These are phyloP conservation scores for Roridomyces roridus DNA, from an alignment of 768 basidiomycete genomes.

Conservation along the genomic window DNA sequence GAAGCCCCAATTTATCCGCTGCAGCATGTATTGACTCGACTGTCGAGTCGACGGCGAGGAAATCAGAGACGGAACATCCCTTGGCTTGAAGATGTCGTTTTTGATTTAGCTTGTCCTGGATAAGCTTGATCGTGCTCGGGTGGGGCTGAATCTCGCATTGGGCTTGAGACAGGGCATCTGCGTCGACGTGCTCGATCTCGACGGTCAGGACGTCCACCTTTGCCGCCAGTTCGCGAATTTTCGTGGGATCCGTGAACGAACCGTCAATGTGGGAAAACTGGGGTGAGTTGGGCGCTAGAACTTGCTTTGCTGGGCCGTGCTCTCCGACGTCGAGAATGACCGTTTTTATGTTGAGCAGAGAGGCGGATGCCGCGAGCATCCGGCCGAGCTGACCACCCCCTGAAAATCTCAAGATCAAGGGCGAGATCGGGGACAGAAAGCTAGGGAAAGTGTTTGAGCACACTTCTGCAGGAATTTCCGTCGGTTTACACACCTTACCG, in stretches of 20 bases:
- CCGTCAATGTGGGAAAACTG: conserved; percentile 79
- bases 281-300: conserved; percentile 62
- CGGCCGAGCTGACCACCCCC: conserved; percentile 98
- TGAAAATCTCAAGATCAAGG: conserved; percentile 34
- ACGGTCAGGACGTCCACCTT: conserved; percentile 90
- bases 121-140: conserved; percentile 80
- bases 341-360: conserved; percentile 83
- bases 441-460: not conserved
- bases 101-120: conserved; percentile 87
- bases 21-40: conserved; percentile 58
- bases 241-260: conserved; percentile 79
- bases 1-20: conserved; percentile 70
- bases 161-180: conserved; percentile 69
- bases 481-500: conserved; percentile 48
- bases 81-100: conserved; percentile 76
- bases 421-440: conserved; percentile 1
- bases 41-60: conserved; percentile 61
- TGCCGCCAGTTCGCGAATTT: conserved; percentile 79
- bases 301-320: conserved; percentile 89
- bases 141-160: conserved; percentile 71
- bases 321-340: conserved; percentile 85
- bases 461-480: not conserved
- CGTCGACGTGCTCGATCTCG: conserved; percentile 97
- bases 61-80: conserved; percentile 64
- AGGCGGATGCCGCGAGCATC: conserved; percentile 92